Conservation (phyloP, 352 stramenopile genomes). For the Phytophthora rubi region DNA sequence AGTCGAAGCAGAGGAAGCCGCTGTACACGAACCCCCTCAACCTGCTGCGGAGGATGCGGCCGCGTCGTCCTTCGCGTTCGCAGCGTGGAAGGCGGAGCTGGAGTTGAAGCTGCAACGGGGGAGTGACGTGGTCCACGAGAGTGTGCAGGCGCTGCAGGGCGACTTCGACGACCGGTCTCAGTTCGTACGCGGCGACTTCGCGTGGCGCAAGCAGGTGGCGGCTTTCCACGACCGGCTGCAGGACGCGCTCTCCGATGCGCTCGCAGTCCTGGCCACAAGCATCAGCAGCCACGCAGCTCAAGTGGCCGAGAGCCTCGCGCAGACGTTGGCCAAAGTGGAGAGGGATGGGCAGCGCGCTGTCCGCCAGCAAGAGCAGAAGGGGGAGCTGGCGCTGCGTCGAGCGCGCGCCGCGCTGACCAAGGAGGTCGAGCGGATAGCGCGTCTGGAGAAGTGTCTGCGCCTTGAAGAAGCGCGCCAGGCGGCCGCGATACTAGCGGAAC, state of each 20-base stretch:
- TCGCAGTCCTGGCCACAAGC: slow-evolving; percentile 25
- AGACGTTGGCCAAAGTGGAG: slow-evolving; percentile 48
- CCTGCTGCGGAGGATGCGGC: background rate
- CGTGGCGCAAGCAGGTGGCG: slow-evolving; percentile 62
- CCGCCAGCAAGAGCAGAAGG: slow-evolving; percentile 49
- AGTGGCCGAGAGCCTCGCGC: slow-evolving; percentile 43
- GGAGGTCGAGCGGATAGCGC: slow-evolving; percentile 66
- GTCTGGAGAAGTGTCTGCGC: slow-evolving; percentile 68
- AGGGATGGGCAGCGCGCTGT: slow-evolving; percentile 41
- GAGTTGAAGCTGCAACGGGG: slow-evolving; percentile 39
- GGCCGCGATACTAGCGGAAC: slow-evolving; percentile 51
- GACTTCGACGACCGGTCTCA: slow-evolving; percentile 65
- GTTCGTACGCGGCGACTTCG: slow-evolving; percentile 66
- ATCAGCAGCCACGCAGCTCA: slow-evolving; percentile 44
- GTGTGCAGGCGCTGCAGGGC: slow-evolving; percentile 45
- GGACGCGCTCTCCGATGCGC: slow-evolving; percentile 35
- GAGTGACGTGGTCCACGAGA: slow-evolving; percentile 31
- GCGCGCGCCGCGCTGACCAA: slow-evolving; percentile 59
- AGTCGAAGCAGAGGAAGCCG: background rate
- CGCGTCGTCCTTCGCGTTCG: slow-evolving; percentile 35
- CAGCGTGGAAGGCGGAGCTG: slow-evolving; percentile 45
- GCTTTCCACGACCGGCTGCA: slow-evolving; percentile 59
- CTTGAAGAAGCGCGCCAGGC: slow-evolving; percentile 62
- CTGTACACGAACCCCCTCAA: background rate
- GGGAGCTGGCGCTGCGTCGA: slow-evolving; percentile 60